phyloP scores from a whole-genome alignment of 257 asterid genomes.

The Osmanthus fragrans region DNA sequence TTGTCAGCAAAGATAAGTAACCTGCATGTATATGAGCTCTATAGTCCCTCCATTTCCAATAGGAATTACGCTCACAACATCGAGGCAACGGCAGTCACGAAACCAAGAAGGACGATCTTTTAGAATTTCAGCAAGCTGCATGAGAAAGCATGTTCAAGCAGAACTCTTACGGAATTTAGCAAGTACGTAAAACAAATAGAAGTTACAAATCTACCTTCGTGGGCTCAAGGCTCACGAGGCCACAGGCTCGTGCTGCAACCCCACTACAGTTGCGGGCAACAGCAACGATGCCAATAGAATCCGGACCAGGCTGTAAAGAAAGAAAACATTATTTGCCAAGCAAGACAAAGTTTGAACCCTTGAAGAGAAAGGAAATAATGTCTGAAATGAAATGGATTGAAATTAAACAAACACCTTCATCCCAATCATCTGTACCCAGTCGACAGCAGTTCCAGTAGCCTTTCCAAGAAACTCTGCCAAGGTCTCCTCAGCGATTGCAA shows the following conservation, averaged over 20 bases:
- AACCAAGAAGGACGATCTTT: constrained; percentile 97
- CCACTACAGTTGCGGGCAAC: constrained; percentile 97
- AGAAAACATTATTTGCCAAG: background rate
- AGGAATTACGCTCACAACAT: constrained; percentile 69
- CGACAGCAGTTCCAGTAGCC: constrained; percentile 99
- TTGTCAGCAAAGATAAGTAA: constrained; percentile 3
- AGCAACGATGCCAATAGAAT: constrained; percentile 97
- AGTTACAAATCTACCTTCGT: constrained; percentile 58
- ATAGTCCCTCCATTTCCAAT: constrained; percentile 93
- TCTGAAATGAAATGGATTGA: background rate
- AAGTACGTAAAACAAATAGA: background rate
- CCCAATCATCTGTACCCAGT: constrained; percentile 99
- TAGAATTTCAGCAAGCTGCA: constrained; percentile 87
- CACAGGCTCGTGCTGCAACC: constrained; percentile 99
- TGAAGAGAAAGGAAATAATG: background rate
- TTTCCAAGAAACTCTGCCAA: constrained; percentile 97
- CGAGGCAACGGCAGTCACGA: constrained; percentile 85
- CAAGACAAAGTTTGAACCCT: background rate
- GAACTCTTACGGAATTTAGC: background rate
- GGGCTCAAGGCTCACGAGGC: constrained; percentile 99
- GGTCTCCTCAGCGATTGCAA: constrained; percentile 98
- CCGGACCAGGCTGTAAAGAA: constrained; percentile 96
- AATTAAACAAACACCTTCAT: constrained; percentile 66
- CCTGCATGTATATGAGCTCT: constrained; percentile 93
- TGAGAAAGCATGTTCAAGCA: background rate